These are phyloP conservation scores for Triangularia verruculosa DNA, from an alignment of 2,329 filamentous ascomycete genomes.

Conservation along the genomic window DNA sequence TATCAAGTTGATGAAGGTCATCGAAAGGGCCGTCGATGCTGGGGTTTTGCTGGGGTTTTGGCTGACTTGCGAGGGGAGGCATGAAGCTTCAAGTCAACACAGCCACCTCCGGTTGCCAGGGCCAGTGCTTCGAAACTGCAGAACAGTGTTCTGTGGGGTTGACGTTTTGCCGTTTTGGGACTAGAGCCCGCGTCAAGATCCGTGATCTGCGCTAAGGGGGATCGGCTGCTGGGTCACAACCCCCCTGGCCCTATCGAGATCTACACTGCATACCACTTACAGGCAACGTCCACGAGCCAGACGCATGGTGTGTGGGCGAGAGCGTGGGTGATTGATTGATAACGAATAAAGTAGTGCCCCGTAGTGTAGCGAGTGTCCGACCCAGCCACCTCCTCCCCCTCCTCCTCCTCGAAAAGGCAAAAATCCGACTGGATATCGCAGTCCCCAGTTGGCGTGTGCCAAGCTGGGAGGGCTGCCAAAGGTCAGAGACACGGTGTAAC, in stretches of 20 bases:
- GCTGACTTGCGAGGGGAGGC: not conserved
- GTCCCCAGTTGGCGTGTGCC: not conserved
- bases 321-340: slow-evolving; percentile 3
- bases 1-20: not conserved
- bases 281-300: not conserved
- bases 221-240: slow-evolving; percentile 4
- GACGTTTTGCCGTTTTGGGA: slow-evolving; percentile 2
- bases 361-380: not conserved
- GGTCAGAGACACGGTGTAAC: slow-evolving; percentile 6
- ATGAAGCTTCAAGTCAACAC: slow-evolving; percentile 6
- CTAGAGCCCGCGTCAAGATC: not conserved
- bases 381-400: not conserved
- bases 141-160: not conserved
- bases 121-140: not conserved
- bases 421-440: not conserved
- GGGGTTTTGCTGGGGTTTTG: not conserved
- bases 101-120: slow-evolving; percentile 9
- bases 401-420: not conserved
- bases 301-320: no score
- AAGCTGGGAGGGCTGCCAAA: not conserved
- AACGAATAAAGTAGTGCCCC: not conserved
- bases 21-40: not conserved
- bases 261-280: not conserved
- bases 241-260: not conserved
- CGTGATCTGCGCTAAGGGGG: slow-evolving; percentile 10